phyloP scores from a whole-genome alignment of 164 flowering plant species.

The Dillenia turbinata region DNA sequence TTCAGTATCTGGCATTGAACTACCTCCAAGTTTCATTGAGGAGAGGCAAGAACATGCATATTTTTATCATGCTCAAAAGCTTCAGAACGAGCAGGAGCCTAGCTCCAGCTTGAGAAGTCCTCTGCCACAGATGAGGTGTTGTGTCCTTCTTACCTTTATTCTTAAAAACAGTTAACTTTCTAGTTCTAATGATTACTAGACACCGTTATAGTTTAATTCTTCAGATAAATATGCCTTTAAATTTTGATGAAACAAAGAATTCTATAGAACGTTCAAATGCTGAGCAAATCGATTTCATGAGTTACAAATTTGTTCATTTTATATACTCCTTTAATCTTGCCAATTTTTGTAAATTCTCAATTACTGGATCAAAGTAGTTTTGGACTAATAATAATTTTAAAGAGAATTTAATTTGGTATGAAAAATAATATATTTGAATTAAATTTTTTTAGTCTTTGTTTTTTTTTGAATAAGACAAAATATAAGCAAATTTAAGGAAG shows the following conservation, averaged over 20 bases:
- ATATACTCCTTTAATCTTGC: no score
- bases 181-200: no score
- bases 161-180: not conserved
- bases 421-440: not conserved
- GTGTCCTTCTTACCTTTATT: not conserved
- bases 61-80: constrained; percentile 83
- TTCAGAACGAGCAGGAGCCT: constrained; percentile 65
- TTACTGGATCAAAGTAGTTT: no score
- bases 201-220: no score
- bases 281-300: no score
- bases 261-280: no score
- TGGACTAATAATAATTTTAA: no score
- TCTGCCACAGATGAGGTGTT: constrained; percentile 31
- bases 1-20: constrained; percentile 74
- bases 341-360: no score
- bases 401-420: no score
- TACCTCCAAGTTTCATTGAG: constrained; percentile 67
- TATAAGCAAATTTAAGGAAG: not conserved
- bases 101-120: constrained; percentile 12
- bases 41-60: constrained; percentile 93
- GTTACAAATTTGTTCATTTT: no score
- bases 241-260: no score
- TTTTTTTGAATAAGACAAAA: not conserved
- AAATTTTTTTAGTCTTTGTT: not conserved
- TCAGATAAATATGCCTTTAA: no score